Evolutionary conservation across 2,329 filamentous ascomycete species (phyloP).

Genomic region (Penicillium sp.): DNA sequence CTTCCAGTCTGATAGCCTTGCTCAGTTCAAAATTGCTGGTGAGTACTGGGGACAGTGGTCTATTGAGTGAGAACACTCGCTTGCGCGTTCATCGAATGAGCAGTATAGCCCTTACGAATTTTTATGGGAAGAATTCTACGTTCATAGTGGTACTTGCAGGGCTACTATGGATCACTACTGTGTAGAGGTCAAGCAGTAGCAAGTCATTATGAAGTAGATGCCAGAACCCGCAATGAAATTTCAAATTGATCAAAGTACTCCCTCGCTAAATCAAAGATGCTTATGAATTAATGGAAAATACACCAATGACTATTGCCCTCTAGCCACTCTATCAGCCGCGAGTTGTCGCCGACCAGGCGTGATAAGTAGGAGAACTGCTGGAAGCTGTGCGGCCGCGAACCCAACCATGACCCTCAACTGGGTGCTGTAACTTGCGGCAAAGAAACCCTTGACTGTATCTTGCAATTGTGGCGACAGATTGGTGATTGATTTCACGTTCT

Average conservation of each 20-base stretch:
- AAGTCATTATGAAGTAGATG: neutral
- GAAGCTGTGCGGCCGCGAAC: slow-evolving; percentile 33
- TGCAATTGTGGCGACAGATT: slow-evolving; percentile 19
- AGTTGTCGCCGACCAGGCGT: slow-evolving; percentile 26
- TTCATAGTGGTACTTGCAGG: too few species aligned
- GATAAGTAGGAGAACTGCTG: slow-evolving; percentile 29
- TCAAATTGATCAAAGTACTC: neutral
- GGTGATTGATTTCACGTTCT: slow-evolving; percentile 28
- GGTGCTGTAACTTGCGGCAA: slow-evolving; percentile 32
- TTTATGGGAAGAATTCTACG: too few species aligned
- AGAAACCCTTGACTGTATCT: slow-evolving; percentile 24
- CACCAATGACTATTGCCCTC: neutral
- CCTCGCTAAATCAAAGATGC: neutral
- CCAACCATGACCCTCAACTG: slow-evolving; percentile 36
- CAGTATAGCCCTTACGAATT: too few species aligned
- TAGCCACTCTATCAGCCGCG: slow-evolving; percentile 13
- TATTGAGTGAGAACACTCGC: too few species aligned
- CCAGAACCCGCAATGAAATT: neutral
- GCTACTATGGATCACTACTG: too few species aligned
- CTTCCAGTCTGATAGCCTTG: too few species aligned
- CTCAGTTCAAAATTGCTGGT: too few species aligned
- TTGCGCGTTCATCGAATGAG: too few species aligned
- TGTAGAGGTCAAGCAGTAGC: neutral
- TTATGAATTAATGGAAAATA: neutral
- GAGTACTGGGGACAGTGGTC: too few species aligned